Evolutionary conservation across 768 basidiomycete genomes (phyloP), one percentile per base, ranked within the genome.

Genomic region (Suillus brevipes): DNA sequence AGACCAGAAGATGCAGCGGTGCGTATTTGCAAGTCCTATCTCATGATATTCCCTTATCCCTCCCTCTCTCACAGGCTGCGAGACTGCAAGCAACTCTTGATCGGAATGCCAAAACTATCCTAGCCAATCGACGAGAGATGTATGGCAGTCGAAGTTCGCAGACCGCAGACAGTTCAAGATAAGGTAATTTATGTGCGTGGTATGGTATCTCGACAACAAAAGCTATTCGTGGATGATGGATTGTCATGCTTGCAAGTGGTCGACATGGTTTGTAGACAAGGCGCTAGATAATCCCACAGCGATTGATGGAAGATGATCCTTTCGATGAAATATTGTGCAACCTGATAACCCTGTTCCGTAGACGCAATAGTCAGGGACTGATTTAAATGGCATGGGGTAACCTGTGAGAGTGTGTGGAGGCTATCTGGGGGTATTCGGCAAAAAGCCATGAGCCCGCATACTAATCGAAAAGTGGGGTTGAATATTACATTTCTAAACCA

Each of bases 1-100:
- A 82, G 89, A 60, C 89, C 89, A 1, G 92, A 94, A 74, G 92
- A 94, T 74, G 91, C 89, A 60, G 91, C 92, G 60, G 92, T 92
- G 75, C 28, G 87, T 80, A 49, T 47, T 67, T 65, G 5, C 31
- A 23, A 10, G 28, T 52, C 16, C 61, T n/a, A 40, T 45, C 38
- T 13, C 4, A 16, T 14, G 0, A 47, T 1, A 34, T 20, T 0
- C 14, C 45, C 49, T 45, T 42, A 57, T 53, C 36, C 31, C 10
- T 16, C 23, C 60, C 38, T 25, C 8, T n/a, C 58, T 34, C 58
- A 6, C 60, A 92, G 91, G 91, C 89, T 6, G 79, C 88, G 62
- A 83, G 91, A 63, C 75, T 94, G 65, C 83, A 87, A 66, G 90
- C 90, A 1, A 80, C 85, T 14, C 74, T 91, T 66, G 87, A 91